Percentiles rank a stretch among this genome's conserved stretches.
phyloP scores from a whole-genome alignment of 2,329 filamentous ascomycete species.

The Apiospora hydei region DNA sequence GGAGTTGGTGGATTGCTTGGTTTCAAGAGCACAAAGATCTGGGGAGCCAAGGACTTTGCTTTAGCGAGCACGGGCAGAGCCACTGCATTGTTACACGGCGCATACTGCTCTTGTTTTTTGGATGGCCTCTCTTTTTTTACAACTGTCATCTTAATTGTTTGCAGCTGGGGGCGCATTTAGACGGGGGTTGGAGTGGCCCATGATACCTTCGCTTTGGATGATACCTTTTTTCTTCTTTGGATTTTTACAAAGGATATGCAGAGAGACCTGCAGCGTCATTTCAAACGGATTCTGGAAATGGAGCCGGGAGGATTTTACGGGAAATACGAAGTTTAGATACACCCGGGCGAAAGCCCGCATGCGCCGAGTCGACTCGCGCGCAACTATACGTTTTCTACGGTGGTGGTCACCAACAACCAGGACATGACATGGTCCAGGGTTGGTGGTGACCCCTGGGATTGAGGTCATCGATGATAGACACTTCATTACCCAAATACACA shows the following conservation, averaged over 20 bases:
- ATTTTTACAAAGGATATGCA: conserved; percentile 29
- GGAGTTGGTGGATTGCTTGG: conserved; percentile 42
- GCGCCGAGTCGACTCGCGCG: conserved; percentile 30
- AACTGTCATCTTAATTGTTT: conserved; percentile 30
- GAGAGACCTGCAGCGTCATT: conserved; percentile 31
- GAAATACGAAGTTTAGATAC: conserved; percentile 36
- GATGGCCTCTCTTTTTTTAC: conserved; percentile 32
- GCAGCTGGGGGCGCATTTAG: conserved; percentile 28
- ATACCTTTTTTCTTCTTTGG: conserved; percentile 38
- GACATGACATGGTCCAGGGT: conserved; percentile 12
- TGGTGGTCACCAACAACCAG: conserved; percentile 34
- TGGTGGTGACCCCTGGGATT: conserved; percentile 33
- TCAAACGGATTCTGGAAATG: conserved; percentile 32
- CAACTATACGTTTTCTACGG: conserved; percentile 40
- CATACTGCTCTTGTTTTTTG: conserved; percentile 11
- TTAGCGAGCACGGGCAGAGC: conserved; percentile 18
- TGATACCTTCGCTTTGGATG: conserved; percentile 45
- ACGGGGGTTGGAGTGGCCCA: conserved; percentile 35
- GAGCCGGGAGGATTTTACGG: conserved; percentile 31
- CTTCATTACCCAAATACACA: conserved; percentile 39
- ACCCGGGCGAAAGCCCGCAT: conserved; percentile 35
- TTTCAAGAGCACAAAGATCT: conserved; percentile 31
- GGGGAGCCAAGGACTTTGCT: conserved; percentile 20
- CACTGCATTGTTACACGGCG: conserved; percentile 22
- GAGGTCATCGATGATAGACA: conserved; percentile 34